Evolutionary conservation across 2,329 filamentous ascomycete genomes (phyloP).

Genomic region (Aspergillus novoparasiticus): DNA sequence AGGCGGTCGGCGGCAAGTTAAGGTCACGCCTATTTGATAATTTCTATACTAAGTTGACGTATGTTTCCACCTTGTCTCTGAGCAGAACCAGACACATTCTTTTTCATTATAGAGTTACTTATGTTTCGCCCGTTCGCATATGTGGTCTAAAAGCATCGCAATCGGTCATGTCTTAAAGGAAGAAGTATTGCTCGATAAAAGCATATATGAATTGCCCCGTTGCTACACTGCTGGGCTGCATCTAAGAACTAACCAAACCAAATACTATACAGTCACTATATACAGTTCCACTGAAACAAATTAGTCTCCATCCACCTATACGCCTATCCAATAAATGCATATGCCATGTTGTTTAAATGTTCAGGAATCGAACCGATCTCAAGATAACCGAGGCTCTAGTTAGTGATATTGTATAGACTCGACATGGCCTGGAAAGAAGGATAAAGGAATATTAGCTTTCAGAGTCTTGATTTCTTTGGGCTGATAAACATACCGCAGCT

Average conservation of each 20-base stretch:
- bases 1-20: conserved; percentile 3
- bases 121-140: neutral
- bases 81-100: neutral
- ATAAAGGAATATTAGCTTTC: neutral
- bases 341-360: neutral
- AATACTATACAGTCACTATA: conserved; percentile 1
- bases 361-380: neutral
- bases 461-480: neutral
- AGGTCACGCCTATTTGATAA: neutral
- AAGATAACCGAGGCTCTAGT: conserved; percentile 3
- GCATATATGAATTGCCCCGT: neutral
- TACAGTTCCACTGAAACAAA: conserved; percentile 2
- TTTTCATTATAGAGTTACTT: neutral
- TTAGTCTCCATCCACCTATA: conserved; percentile 8
- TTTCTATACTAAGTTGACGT: neutral
- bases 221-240: neutral
- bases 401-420: conserved; percentile 28
- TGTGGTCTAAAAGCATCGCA: neutral
- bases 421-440: conserved; percentile 21
- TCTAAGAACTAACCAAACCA: neutral
- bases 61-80: neutral
- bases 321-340: conserved; percentile 10
- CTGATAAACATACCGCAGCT: conserved; percentile 64
- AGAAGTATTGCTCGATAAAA: neutral
- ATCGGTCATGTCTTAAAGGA: neutral